A percentile compares a stretch with the other conserved stretches of the same genome.
Evolutionary conservation across 208 protist genomes (phyloP).

Genomic region (Leishmania martiniquensis): DNA sequence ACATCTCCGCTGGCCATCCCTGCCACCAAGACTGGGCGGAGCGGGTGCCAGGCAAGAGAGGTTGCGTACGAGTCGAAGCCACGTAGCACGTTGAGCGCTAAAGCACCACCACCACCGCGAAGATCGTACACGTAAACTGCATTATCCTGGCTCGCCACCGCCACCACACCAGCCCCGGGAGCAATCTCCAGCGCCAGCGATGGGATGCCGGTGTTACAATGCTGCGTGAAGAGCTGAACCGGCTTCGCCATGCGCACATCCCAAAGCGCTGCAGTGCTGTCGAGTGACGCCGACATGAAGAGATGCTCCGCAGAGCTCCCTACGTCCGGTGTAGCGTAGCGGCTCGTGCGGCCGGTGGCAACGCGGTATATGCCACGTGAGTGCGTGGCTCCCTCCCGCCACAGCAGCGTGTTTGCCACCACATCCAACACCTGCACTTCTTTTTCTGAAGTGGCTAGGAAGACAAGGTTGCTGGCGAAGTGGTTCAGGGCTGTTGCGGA

Average conservation of each 20-base stretch:
- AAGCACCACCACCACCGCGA: slow-evolving; percentile 30
- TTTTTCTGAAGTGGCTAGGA: slow-evolving; percentile 78
- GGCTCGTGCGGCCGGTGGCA: slow-evolving; percentile 48
- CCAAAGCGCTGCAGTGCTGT: slow-evolving; percentile 74
- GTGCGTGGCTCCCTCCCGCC: slow-evolving; percentile 54
- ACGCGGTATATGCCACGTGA: slow-evolving; percentile 69
- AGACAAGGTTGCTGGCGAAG: slow-evolving; percentile 70
- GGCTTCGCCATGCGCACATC: slow-evolving; percentile 55
- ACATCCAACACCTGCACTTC: slow-evolving; percentile 70
- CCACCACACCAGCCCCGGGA: slow-evolving; percentile 54
- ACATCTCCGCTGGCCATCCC: slow-evolving; percentile 40
- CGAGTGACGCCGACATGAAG: slow-evolving; percentile 73
- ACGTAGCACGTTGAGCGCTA: slow-evolving; percentile 45
- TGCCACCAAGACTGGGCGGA: slow-evolving; percentile 60
- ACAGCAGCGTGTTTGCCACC: slow-evolving; percentile 39
- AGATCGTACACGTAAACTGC: slow-evolving; percentile 76
- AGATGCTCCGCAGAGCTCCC: slow-evolving; percentile 40
- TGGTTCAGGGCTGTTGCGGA: slow-evolving; percentile 74
- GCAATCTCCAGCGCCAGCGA: slow-evolving; percentile 65
- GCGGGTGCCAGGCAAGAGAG: slow-evolving; percentile 71
- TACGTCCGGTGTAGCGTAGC: slow-evolving; percentile 34
- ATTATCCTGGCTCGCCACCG: slow-evolving; percentile 79
- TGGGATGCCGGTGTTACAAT: slow-evolving; percentile 64
- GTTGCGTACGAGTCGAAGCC: slow-evolving; percentile 44
- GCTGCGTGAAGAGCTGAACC: slow-evolving; percentile 72